Evolutionary conservation across 164 flowering plant species (phyloP).

Genomic region (Chimonanthus salicifolius): DNA sequence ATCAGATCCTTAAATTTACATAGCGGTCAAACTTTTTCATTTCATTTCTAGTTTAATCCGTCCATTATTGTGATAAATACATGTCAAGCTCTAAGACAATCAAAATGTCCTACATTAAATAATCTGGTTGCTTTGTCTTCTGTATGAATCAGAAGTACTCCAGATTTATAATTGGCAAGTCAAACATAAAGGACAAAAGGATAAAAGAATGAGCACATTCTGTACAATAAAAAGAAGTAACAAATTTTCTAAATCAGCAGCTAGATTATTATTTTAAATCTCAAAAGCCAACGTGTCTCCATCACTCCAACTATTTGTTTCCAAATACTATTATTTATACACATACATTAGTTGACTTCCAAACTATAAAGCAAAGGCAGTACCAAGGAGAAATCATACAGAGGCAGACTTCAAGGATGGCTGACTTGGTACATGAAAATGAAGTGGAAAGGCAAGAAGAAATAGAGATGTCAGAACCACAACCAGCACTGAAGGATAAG

Average conservation of each 20-base stretch:
- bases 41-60: too few relatives aligned
- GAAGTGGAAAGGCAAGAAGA: slow-evolving; percentile 6
- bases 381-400: not conserved
- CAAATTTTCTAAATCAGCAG: not conserved
- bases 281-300: not conserved
- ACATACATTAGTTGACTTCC: not conserved
- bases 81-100: too few relatives aligned
- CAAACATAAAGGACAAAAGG: not conserved
- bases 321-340: not conserved
- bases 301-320: not conserved
- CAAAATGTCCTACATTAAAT: too few relatives aligned
- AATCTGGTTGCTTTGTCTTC: not conserved
- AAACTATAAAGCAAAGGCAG: slow-evolving; percentile 6
- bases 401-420: slow-evolving; percentile 5
- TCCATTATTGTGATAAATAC: too few relatives aligned
- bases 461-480: slow-evolving; percentile 1
- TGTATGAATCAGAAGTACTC: not conserved
- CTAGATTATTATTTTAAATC: not conserved
- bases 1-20: too few relatives aligned
- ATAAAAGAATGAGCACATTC: not conserved
- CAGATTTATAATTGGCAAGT: not conserved
- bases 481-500: slow-evolving; percentile 21
- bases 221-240: too few relatives aligned
- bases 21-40: too few relatives aligned
- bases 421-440: slow-evolving; percentile 1